Evolutionary conservation across 1,284 basidiomycete species (phyloP).

Genomic region (Pascua guehoae): DNA sequence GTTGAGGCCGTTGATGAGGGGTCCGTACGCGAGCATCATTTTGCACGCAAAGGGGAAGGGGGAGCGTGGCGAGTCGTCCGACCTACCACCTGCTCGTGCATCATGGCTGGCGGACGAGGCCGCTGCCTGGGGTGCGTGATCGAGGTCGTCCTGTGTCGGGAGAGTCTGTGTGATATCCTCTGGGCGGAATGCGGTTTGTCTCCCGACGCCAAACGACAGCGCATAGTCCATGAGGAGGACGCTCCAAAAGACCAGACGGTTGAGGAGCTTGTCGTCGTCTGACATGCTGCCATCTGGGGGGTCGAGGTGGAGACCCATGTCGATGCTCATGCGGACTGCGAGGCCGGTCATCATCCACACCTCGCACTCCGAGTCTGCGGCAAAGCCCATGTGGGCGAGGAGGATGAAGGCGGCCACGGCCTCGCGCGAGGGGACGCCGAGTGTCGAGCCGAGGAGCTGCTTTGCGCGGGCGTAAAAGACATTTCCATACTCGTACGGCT

Average conservation of each 20-base stretch:
- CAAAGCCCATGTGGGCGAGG: slow-evolving; percentile 28
- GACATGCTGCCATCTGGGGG: slow-evolving; percentile 16
- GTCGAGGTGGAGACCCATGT: slow-evolving; percentile 26
- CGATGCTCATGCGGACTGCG: slow-evolving; percentile 33
- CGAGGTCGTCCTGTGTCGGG: slow-evolving; percentile 4
- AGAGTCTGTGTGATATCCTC: slow-evolving; percentile 30
- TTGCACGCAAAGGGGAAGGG: slow-evolving; percentile 27
- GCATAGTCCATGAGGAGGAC: slow-evolving; percentile 30
- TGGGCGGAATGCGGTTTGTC: slow-evolving; percentile 27
- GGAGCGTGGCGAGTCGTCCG: slow-evolving; percentile 1
- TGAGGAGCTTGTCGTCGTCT: slow-evolving; percentile 22
- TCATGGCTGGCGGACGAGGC: background rate
- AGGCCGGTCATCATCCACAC: slow-evolving; percentile 34
- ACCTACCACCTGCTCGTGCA: background rate
- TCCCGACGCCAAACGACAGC: slow-evolving; percentile 27
- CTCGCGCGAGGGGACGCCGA: slow-evolving; percentile 30
- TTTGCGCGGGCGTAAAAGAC: slow-evolving; percentile 29
- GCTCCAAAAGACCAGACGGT: slow-evolving; percentile 31
- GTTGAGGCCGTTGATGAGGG: slow-evolving; percentile 31
- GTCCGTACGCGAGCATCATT: slow-evolving; percentile 24
- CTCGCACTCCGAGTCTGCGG: slow-evolving; percentile 32
- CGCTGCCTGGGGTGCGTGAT: background rate
- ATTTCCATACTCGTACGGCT: slow-evolving; percentile 33
- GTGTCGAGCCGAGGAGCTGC: slow-evolving; percentile 28
- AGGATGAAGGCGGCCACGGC: slow-evolving; percentile 27